phyloP scores from a whole-genome alignment of 768 basidiomycete genomes.

The Amanita thiersii region DNA sequence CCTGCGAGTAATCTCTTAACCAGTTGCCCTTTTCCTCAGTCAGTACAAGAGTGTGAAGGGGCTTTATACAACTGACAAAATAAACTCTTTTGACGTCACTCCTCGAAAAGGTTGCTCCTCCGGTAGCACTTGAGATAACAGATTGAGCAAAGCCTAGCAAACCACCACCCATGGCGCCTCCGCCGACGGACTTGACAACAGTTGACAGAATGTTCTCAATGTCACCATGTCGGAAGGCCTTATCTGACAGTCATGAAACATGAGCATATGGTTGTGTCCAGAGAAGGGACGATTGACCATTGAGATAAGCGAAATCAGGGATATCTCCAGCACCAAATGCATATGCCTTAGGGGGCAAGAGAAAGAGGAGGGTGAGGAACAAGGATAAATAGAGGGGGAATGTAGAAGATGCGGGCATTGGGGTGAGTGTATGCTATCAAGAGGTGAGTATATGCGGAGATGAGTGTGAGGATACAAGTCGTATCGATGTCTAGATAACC shows the following conservation, averaged over 20 bases:
- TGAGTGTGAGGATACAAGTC: background rate
- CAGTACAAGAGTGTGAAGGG: background rate
- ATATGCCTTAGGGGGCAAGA: conserved; percentile 35
- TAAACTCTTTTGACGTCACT: conserved; percentile 64
- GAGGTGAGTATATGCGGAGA: background rate
- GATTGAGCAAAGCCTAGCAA: conserved; percentile 44
- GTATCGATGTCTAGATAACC: no score
- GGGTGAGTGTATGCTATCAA: background rate
- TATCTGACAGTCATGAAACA: conserved; percentile 27
- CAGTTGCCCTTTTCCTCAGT: conserved; percentile 44
- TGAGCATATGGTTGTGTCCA: no score
- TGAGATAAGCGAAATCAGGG: conserved; percentile 61
- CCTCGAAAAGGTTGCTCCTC: conserved; percentile 53
- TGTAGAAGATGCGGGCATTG: conserved; percentile 23
- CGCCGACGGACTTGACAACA: conserved; percentile 48
- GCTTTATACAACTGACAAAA: conserved; percentile 40
- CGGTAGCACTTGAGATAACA: conserved; percentile 32
- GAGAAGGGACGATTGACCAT: conserved; percentile 33
- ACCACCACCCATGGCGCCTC: conserved; percentile 33
- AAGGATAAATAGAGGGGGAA: conserved; percentile 25
- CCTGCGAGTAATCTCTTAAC: conserved; percentile 65
- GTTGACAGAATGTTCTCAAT: conserved; percentile 61
- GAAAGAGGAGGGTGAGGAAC: conserved; percentile 27
- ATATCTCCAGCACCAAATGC: conserved; percentile 65
- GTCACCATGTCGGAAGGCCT: conserved; percentile 72